Evolutionary conservation across 2,329 filamentous ascomycete genomes (phyloP).

Genomic region (Lasiodiplodia sp.): DNA sequence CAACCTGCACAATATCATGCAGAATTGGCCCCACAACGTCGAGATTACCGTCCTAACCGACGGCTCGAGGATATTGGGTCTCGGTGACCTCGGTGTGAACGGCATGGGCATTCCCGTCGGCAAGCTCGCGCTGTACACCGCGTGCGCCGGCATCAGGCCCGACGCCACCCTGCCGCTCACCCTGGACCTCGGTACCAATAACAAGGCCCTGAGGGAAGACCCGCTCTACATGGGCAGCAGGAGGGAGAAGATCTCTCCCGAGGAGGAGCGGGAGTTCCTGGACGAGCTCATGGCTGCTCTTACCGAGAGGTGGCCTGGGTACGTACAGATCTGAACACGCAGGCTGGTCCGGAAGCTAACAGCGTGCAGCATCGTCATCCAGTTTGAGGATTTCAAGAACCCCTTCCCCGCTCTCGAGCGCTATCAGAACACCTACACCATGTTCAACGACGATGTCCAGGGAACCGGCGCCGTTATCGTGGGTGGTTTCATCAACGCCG

Average conservation of each 20-base stretch:
- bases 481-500: slow-evolving; percentile 76
- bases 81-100: slow-evolving; percentile 95
- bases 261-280: slow-evolving; percentile 88
- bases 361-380: slow-evolving; percentile 71
- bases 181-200: slow-evolving; percentile 69
- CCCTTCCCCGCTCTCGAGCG: slow-evolving; percentile 92
- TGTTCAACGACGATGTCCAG: slow-evolving; percentile 99
- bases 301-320: slow-evolving; percentile 76
- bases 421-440: slow-evolving; percentile 87
- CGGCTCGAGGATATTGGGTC: slow-evolving; percentile 88
- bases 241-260: slow-evolving; percentile 77
- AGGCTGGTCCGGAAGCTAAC: slow-evolving; percentile 40
- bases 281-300: slow-evolving; percentile 96
- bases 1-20: slow-evolving; percentile 84
- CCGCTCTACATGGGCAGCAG: slow-evolving; percentile 90
- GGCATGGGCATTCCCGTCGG: slow-evolving; percentile 98
- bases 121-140: slow-evolving; percentile 94
- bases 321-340: slow-evolving; percentile 41
- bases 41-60: slow-evolving; percentile 98
- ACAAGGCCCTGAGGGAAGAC: slow-evolving; percentile 73
- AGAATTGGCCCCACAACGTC: slow-evolving; percentile 93
- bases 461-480: slow-evolving; percentile 95
- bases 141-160: slow-evolving; percentile 92
- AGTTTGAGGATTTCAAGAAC: slow-evolving; percentile 98
- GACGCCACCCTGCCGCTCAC: slow-evolving; percentile 68